Conservation (phyloP, 371 early-diverging fungal genomes). For the Synchytrium microbalum region DNA sequence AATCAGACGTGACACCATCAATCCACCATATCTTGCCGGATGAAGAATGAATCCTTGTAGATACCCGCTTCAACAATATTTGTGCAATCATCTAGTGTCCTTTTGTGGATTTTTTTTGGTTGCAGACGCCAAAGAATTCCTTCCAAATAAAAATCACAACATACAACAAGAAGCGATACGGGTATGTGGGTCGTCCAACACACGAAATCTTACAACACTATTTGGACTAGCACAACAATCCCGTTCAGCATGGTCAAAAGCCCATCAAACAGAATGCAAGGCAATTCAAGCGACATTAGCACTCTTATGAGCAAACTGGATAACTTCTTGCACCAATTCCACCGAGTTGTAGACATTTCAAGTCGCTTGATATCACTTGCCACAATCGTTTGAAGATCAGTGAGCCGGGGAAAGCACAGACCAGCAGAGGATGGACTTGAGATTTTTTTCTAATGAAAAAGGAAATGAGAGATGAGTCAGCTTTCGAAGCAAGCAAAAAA, state of each 20-base stretch:
- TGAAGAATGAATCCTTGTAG: slow-evolving; percentile 63
- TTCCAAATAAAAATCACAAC: slow-evolving; percentile 67
- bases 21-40: slow-evolving; percentile 80
- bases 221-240: slow-evolving; percentile 93
- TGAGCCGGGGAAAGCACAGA: slow-evolving; percentile 95
- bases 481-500: too few species aligned
- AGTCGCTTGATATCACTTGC: slow-evolving; percentile 83
- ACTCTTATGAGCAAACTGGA: slow-evolving; percentile 81
- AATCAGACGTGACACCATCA: slow-evolving; percentile 88
- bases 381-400: slow-evolving; percentile 88
- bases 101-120: slow-evolving; percentile 70
- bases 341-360: too few species aligned
- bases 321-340: too few species aligned
- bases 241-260: slow-evolving; percentile 95
- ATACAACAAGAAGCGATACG: slow-evolving; percentile 77
- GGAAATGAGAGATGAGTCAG: too few species aligned
- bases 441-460: too few species aligned
- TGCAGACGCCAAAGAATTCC: slow-evolving; percentile 53
- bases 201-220: neutral
- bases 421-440: slow-evolving; percentile 89
- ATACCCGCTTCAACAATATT: too few species aligned
- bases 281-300: slow-evolving; percentile 48
- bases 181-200: too few species aligned
- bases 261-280: slow-evolving; percentile 80
- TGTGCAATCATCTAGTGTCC: too few species aligned